Conservation (phyloP, 148 eudicot species). For the Nyssa sinensis region DNA sequence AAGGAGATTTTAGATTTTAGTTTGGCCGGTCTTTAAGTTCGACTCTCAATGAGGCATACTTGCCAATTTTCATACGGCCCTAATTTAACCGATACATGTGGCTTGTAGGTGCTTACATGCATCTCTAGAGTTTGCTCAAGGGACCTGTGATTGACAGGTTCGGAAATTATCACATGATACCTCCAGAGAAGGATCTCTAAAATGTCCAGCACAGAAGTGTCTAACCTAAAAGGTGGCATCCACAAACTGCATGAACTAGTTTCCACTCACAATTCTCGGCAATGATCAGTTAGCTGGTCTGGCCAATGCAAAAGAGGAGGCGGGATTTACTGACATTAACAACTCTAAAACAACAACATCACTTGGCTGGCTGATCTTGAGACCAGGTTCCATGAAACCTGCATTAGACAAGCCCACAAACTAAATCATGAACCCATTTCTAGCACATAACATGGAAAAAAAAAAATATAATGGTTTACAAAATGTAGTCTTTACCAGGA, state of each 20-base stretch:
- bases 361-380: constrained; percentile 47
- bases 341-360: constrained; percentile 60
- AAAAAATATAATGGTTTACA: neutral
- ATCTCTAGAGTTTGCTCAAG: no score
- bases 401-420: constrained; percentile 11
- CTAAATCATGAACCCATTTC: neutral
- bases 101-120: no score
- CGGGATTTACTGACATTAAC: constrained; percentile 61
- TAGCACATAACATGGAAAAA: neutral
- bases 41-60: no score
- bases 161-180: no score
- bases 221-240: no score
- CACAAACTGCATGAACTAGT: neutral
- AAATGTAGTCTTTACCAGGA: constrained; percentile 42
- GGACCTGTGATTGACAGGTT: no score
- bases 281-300: constrained; percentile 43
- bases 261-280: neutral
- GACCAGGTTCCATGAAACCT: constrained; percentile 69
- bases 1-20: no score
- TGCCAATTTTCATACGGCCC: no score
- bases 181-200: no score
- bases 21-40: no score
- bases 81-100: no score
- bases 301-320: constrained; percentile 60
- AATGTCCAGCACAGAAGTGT: no score